Conservation (phyloP, 345 rosid species). For the Hypericum perforatum region DNA sequence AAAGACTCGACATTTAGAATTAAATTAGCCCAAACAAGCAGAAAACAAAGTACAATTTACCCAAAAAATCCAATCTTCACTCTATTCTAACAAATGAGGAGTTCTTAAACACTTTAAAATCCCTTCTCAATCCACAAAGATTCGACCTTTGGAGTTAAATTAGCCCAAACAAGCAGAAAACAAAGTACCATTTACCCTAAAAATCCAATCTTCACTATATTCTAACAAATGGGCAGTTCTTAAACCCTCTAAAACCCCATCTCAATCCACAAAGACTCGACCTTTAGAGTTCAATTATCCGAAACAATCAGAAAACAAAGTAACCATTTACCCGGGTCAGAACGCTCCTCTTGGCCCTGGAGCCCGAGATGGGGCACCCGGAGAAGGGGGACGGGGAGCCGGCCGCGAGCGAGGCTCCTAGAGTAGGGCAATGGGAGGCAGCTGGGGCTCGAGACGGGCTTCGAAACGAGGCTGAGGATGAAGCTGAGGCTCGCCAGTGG, state of each 20-base stretch:
- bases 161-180: neutral
- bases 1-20: neutral
- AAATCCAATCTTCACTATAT: no score
- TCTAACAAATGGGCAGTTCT: no score
- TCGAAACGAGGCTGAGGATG: constrained; percentile 22
- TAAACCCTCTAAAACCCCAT: neutral
- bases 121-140: no score
- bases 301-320: constrained; percentile 1
- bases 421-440: constrained; percentile 17
- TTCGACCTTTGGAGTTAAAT: no score
- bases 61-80: no score
- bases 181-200: neutral
- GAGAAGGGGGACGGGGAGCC: constrained; percentile 32
- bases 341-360: constrained; percentile 57
- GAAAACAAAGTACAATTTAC: no score
- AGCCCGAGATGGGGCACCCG: constrained; percentile 25
- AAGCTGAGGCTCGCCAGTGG: constrained; percentile 29
- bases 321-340: constrained; percentile 46
- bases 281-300: neutral
- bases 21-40: no score
- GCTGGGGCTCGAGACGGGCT: constrained; percentile 15
- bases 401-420: constrained; percentile 42
- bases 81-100: no score
- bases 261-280: neutral
- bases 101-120: no score